Conservation (phyloP, 2,329 filamentous ascomycete genomes). For the Stachybotrys chlorohalonatus region DNA sequence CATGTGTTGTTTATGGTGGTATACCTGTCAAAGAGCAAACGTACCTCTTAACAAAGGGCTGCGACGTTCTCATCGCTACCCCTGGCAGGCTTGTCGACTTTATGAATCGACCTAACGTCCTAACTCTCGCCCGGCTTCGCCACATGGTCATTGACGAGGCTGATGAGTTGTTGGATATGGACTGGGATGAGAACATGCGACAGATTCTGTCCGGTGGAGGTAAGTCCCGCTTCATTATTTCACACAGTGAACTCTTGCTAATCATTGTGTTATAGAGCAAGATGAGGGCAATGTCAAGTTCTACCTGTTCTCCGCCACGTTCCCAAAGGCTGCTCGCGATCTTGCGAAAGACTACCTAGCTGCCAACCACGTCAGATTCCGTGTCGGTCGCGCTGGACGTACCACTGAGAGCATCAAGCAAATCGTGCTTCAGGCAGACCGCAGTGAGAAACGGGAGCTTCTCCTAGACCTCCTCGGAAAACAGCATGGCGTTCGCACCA, state of each 20-base stretch:
- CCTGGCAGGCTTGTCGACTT: conserved; percentile 82
- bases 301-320: conserved; percentile 92
- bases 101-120: conserved; percentile 58
- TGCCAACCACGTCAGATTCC: conserved; percentile 67
- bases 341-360: conserved; percentile 71
- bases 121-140: conserved; percentile 68
- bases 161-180: conserved; percentile 76
- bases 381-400: conserved; percentile 78
- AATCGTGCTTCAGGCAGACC: conserved; percentile 58
- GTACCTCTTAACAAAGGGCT: conserved; percentile 68
- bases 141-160: conserved; percentile 87
- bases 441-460: conserved; percentile 57
- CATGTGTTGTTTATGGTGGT: conserved; percentile 83
- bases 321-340: conserved; percentile 69
- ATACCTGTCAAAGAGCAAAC: conserved; percentile 62
- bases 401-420: conserved; percentile 79
- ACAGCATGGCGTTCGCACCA: conserved; percentile 63
- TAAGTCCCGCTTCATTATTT: conserved; percentile 33
- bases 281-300: conserved; percentile 61
- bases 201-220: conserved; percentile 74
- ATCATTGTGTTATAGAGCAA: conserved; percentile 45
- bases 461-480: conserved; percentile 65
- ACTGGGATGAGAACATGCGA: conserved; percentile 70
- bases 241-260: conserved; percentile 10
- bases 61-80: conserved; percentile 81